Evolutionary conservation across 2,329 filamentous ascomycete species (phyloP).

Genomic region (Ophiocordyceps polyrhachis-furcata): DNA sequence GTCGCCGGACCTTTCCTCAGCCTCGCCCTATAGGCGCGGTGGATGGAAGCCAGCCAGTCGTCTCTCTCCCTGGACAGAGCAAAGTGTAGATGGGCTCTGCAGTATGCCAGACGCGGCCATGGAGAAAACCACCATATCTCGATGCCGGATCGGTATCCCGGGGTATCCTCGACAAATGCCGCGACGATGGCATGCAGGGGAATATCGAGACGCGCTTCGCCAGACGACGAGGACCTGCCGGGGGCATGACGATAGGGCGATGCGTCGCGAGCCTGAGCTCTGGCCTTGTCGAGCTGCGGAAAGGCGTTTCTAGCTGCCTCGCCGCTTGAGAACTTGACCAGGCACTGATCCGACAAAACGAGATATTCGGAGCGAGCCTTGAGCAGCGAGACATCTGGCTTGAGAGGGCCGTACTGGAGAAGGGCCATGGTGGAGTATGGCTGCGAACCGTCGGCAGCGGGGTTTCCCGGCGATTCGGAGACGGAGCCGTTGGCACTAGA

Average conservation of each 20-base stretch:
- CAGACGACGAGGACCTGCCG: slow-evolving; percentile 13
- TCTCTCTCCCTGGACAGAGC: slow-evolving; percentile 27
- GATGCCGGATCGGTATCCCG: slow-evolving; percentile 28
- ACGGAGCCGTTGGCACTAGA: slow-evolving; percentile 12
- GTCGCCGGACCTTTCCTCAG: slow-evolving; percentile 16
- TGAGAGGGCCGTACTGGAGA: slow-evolving; percentile 26
- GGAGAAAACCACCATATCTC: slow-evolving; percentile 37
- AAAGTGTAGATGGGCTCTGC: slow-evolving; percentile 30
- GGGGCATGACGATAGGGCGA: slow-evolving; percentile 7
- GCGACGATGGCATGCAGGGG: slow-evolving; percentile 32
- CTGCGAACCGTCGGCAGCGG: slow-evolving; percentile 12
- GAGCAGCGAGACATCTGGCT: slow-evolving; percentile 28
- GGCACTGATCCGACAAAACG: slow-evolving; percentile 29
- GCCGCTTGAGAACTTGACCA: slow-evolving; percentile 30
- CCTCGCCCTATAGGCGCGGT: slow-evolving; percentile 20
- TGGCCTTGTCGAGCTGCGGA: slow-evolving; percentile 20
- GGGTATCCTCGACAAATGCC: slow-evolving; percentile 31
- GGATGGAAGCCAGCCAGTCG: slow-evolving; percentile 28
- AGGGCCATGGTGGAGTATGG: slow-evolving; percentile 20
- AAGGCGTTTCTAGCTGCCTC: slow-evolving; percentile 29
- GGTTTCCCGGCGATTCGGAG: slow-evolving; percentile 11
- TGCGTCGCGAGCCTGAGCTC: slow-evolving; percentile 6
- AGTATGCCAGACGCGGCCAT: slow-evolving; percentile 24
- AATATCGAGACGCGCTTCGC: slow-evolving; percentile 24
- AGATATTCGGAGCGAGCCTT: slow-evolving; percentile 31